Evolutionary conservation across 495 filamentous ascomycete species (phyloP), one percentile per base, ranked within the genome.

Genomic region (Penicillium arizonense): DNA sequence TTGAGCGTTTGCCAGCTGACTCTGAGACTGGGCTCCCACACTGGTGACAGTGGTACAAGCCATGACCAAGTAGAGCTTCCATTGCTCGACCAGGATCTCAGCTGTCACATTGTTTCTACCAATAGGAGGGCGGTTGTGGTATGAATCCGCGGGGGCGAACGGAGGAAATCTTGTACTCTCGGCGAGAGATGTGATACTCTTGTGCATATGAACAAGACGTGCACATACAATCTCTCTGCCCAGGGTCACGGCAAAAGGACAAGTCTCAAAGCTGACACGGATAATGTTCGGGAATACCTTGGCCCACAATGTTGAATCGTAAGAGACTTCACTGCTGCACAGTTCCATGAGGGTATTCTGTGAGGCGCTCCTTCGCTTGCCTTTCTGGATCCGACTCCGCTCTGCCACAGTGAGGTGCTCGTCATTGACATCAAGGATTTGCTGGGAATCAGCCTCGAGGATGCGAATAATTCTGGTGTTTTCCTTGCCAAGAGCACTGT

Each of bases 41-140:
- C 91, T 93, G 26, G 87, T 92, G 24, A 99, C 77, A 0, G 95
- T 99, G 8, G 91, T 96, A 66, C 95, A 99, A 5, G 95, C 95
- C 71, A 97, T 96, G 39, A 96, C 89, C 37, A 99, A 79, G 64
- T 97, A 97, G n/a, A 97, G 75, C 69, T 96, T 97, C 93, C 93
- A 99, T 68, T 99, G 94, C 64, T 97, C 94, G 52, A 97, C 82
- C 49, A 98, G 74, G 35, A 95, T 84, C 45, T 96, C 91, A 3
- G 91, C 88, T 8, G 91, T 85, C 23, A 89, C 87, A 4, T 87
- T 88, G 28, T 86, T 87, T 38, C 78, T 62, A 62, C 83, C 77
- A 21, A 71, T 46, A 1, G 71, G 28, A 30, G 28, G 64, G 26
- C 77, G 77, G 18, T 50, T 63, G 35, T 73, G 68, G 9, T 63